These are phyloP conservation scores for Kurtzmaniella cleridarum DNA, from an alignment of 805 yeast species.

Conservation along the genomic window DNA sequence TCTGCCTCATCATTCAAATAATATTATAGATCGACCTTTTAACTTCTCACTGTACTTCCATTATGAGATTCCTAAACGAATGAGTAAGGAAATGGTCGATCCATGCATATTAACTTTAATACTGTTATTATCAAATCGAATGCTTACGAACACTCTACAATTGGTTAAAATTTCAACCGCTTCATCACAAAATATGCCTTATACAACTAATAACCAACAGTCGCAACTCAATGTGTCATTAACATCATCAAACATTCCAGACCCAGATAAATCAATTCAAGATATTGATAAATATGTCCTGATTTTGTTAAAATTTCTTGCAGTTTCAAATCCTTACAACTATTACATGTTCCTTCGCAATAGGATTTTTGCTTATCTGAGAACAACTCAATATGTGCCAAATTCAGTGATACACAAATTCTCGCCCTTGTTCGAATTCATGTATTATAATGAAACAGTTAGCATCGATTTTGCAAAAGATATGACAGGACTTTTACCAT, in stretches of 20 bases:
- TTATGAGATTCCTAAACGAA: constrained; percentile 23
- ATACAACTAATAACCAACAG: constrained; percentile 4
- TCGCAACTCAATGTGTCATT: not conserved
- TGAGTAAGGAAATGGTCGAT: constrained; percentile 13
- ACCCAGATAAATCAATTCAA: constrained; percentile 8
- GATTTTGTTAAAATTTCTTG: constrained; percentile 26
- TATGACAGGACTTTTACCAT: constrained; percentile 18
- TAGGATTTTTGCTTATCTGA: constrained; percentile 20
- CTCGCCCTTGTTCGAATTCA: constrained; percentile 28
- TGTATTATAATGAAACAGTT: constrained; percentile 22
- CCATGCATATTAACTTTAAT: constrained; percentile 24
- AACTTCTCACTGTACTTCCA: constrained; percentile 24
- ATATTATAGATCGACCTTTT: constrained; percentile 5
- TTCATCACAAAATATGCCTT: too few species aligned
- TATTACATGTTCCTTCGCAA: constrained; percentile 22
- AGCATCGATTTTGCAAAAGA: constrained; percentile 17
- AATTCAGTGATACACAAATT: constrained; percentile 22
- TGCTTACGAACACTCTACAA: constrained; percentile 22
- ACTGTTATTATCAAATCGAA: constrained; percentile 24
- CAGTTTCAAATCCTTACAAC: constrained; percentile 30
- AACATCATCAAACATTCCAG: too few species aligned
- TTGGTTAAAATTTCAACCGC: constrained; percentile 14
- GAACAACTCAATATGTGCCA: constrained; percentile 23
- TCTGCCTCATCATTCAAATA: not conserved
- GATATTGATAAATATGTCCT: constrained; percentile 32